Conservation (phyloP, 2,329 filamentous ascomycete genomes). For the Botrytis pseudocinerea region DNA sequence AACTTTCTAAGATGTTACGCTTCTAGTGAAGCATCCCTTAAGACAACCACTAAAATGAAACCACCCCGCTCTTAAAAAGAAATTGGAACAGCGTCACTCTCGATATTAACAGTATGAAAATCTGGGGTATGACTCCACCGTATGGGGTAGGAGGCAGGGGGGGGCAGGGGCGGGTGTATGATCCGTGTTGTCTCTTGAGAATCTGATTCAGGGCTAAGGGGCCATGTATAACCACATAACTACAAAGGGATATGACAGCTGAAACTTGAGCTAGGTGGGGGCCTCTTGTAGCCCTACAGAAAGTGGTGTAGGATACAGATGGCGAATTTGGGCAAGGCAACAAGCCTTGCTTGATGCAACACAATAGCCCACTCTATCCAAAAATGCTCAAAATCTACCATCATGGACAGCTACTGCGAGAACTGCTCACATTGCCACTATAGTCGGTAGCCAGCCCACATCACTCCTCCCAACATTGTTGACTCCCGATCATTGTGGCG, state of each 20-base stretch:
- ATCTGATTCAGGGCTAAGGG: background rate
- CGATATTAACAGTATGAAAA: background rate
- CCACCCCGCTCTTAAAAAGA: background rate
- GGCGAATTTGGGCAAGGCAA: constrained; percentile 15
- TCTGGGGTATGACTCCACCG: background rate
- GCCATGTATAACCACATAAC: background rate
- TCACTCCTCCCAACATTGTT: background rate
- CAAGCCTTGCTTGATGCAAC: constrained; percentile 20
- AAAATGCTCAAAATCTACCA: background rate
- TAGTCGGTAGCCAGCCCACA: background rate
- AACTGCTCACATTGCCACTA: constrained; percentile 19
- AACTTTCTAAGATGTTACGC: background rate
- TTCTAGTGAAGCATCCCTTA: background rate
- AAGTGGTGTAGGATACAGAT: background rate
- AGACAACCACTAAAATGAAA: background rate
- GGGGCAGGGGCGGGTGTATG: background rate
- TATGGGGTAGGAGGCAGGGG: background rate
- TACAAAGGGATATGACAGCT: background rate
- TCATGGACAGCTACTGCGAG: background rate
- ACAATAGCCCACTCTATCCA: background rate
- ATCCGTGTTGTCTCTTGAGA: background rate
- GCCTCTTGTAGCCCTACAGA: background rate
- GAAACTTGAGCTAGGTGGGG: background rate
- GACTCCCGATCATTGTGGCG: background rate
- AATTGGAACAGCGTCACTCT: background rate